These are phyloP conservation scores for Phytophthora fragariae DNA, from an alignment of 352 stramenopile species.

Conservation along the genomic window DNA sequence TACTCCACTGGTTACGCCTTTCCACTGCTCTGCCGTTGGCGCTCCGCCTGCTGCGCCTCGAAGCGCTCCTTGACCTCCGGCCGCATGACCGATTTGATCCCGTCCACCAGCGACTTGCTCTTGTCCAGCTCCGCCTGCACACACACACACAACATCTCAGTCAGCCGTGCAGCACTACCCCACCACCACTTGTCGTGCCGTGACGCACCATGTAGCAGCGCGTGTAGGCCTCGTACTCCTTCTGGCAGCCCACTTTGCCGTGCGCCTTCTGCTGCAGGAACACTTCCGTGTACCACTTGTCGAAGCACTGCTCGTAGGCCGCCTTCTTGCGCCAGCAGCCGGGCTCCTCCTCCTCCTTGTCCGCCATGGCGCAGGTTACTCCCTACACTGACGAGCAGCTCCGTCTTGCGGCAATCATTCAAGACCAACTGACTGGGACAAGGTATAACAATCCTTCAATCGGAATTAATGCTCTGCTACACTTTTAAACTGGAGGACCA, in stretches of 20 bases:
- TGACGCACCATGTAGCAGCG: slow-evolving; percentile 73
- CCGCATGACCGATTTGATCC: slow-evolving; percentile 76
- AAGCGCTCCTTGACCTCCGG: slow-evolving; percentile 64
- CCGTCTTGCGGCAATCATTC: slow-evolving; percentile 12
- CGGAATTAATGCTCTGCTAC: slow-evolving; percentile 37
- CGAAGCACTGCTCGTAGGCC: slow-evolving; percentile 87
- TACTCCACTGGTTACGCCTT: slow-evolving; percentile 1
- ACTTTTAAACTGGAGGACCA: slow-evolving; percentile 16
- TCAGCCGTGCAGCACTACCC: neutral
- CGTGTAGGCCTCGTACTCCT: slow-evolving; percentile 84
- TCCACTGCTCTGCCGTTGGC: slow-evolving; percentile 20
- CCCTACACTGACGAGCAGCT: neutral
- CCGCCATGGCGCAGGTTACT: slow-evolving; percentile 18
- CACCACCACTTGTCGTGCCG: no score
- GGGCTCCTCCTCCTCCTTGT: slow-evolving; percentile 44
- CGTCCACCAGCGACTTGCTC: slow-evolving; percentile 62
- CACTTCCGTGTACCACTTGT: slow-evolving; percentile 88
- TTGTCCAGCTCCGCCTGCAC: slow-evolving; percentile 69
- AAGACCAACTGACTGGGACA: slow-evolving; percentile 16
- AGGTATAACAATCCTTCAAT: slow-evolving; percentile 46
- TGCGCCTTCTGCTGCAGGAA: slow-evolving; percentile 85
- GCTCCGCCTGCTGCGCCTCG: slow-evolving; percentile 44
- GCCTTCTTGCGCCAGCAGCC: slow-evolving; percentile 80
- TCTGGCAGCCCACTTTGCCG: slow-evolving; percentile 74
- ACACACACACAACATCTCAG: neutral